Evolutionary conservation across 371 early-diverging fungal genomes (phyloP), one percentile per base, ranked within the genome.

Genomic region (Lichtheimia ramosa): DNA sequence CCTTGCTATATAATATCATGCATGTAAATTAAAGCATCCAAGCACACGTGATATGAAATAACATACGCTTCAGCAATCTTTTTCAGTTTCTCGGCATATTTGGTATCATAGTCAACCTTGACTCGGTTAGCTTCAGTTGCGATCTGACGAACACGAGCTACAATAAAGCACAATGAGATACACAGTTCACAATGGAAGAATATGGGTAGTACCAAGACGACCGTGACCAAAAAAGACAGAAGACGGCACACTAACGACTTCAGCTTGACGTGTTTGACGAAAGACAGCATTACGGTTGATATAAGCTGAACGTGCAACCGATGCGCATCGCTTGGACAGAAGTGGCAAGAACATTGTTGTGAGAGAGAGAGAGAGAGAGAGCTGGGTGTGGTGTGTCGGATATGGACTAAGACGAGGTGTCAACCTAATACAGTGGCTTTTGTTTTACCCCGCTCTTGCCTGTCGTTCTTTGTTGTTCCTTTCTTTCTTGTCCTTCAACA

Each of bases 81-180:
- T 56, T 82, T 78, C 56, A 92, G 72, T 65, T 90, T 89, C 15
- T 83, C 83, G 12, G 82, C 85, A 75, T 91, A 92, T 72, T 90
- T 92, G 20, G 84, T 70, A 41, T 87, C 85, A 61, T 87, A 83
- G 66, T 88, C 77, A 46, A 77, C 59, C 20, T 53, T 54, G 10
- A 65, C 56, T 12, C 56, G 40, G 39, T 53, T 51, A 6, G 61
- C 65, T 23, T 65, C 65, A 6, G 59, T 55, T 10, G 65, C 61
- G 21, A 65, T 58, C 23, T 56, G 56, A 10, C 65, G 55, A 7
- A 51, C 51, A 7, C 61, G 56, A 21, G 43, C 65, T 65, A 48
- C 8, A 14, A 4, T 16, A 16, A 3, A 24, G 7, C 12, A 14
- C 12, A 14, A 51, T 23, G 28, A 18, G 24, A 23, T 16, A n/a